Evolutionary conservation across 129 eudicot genomes (phyloP).

Genomic region (Tanacetum coccineum): DNA sequence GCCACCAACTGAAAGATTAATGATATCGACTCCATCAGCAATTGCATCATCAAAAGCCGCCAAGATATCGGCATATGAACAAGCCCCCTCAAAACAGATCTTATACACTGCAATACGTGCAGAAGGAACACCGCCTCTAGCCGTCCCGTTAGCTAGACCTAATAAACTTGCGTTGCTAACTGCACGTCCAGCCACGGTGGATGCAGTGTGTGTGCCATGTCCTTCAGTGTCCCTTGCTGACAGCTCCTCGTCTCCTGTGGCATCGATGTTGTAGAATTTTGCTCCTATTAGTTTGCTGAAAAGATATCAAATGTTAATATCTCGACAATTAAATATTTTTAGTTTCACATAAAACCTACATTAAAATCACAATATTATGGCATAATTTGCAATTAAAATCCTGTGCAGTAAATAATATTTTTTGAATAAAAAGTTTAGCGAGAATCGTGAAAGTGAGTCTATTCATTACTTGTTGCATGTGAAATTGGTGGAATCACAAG

Average conservation of each 20-base stretch:
- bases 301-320: neutral
- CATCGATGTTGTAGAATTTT: slow-evolving; percentile 32
- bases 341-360: too few species aligned
- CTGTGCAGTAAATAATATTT: too few species aligned
- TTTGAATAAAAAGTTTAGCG: neutral
- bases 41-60: slow-evolving; percentile 74
- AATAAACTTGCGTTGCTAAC: slow-evolving; percentile 44
- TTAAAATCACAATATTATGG: too few species aligned
- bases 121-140: slow-evolving; percentile 68
- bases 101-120: slow-evolving; percentile 74
- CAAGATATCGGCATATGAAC: slow-evolving; percentile 44
- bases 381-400: too few species aligned
- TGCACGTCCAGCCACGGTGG: slow-evolving; percentile 59
- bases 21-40: slow-evolving; percentile 70
- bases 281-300: slow-evolving; percentile 74
- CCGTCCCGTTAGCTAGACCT: slow-evolving; percentile 59
- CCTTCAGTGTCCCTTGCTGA: slow-evolving; percentile 64
- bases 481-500: slow-evolving; percentile 41
- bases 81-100: slow-evolving; percentile 46
- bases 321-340: neutral
- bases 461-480: slow-evolving; percentile 48
- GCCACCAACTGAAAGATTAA: slow-evolving; percentile 59
- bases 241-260: slow-evolving; percentile 1
- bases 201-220: slow-evolving; percentile 82
- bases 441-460: too few species aligned